Evolutionary conservation across 768 basidiomycete species (phyloP), one percentile per base, ranked within the genome.

Genomic region (Mycena galericulata): DNA sequence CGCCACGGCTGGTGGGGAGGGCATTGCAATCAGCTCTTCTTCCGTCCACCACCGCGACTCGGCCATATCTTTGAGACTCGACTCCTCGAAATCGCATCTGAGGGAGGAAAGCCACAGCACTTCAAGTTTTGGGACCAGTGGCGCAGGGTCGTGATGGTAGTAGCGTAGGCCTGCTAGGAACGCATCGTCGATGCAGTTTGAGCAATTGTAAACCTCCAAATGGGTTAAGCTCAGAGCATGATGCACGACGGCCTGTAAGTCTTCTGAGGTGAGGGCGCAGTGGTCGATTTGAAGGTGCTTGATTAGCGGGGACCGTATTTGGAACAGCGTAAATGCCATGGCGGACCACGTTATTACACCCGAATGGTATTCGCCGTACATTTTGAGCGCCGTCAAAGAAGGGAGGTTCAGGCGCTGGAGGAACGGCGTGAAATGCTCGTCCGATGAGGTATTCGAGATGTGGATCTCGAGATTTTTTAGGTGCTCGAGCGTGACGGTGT

Each of bases 11-110:
- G 67, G 58, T n/a, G 65, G 62, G 7, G 61, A 18, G 40, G 62
- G 41, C 67, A 63, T 62, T 43, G 40, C 45, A 15, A 54, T 46
- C 27, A 27, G 15, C 47, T 68, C 67, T 17, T 63, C 61, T 7
- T 68, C 62, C 32, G 67, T 58, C 67, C 67, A 68, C 67, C 67
- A 68, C 36, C 67, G 53, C 55, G 67, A 62, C 61, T 68, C 67
- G 54, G 63, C 47, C 67, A 68, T 34, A 32, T 62, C 61, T 47
- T 32, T 34, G 32, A 68, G 50, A 40, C n/a, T 62, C 20, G 60
- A 38, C 46, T 68, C 61, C 18, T 68, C 67, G 40, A 68, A 68
- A 55, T 68, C 62, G 24, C 61, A 57, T 12, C 67, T 34, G 9
- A 57, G 55, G n/a, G 67, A 62, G 17, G 60, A 55, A 36, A 68